A percentile compares a stretch with the other conserved stretches of the same genome.
Evolutionary conservation across 2,329 filamentous ascomycete genomes (phyloP).

Genomic region (Teratosphaeria viscida): DNA sequence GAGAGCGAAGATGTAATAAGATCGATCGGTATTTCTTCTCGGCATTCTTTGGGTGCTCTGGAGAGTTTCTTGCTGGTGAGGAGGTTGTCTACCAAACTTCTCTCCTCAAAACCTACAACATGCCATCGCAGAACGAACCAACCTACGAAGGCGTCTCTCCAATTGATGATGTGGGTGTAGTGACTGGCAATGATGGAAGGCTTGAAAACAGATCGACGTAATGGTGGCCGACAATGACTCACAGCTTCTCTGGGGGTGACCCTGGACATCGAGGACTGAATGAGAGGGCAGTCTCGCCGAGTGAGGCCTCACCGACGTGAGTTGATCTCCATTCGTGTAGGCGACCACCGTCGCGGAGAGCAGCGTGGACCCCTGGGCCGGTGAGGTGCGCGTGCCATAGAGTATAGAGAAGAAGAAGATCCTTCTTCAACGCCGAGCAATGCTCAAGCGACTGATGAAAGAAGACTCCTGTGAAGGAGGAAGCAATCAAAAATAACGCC

Average conservation of each 20-base stretch:
- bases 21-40: slow-evolving; percentile 1
- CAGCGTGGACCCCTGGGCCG: too few species aligned
- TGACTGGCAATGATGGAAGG: background rate
- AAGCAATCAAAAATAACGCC: slow-evolving; percentile 4
- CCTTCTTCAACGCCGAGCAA: background rate
- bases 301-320: background rate
- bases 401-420: background rate
- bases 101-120: too few species aligned
- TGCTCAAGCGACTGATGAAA: slow-evolving; percentile 2
- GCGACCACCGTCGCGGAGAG: too few species aligned
- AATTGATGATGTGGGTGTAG: background rate
- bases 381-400: too few species aligned
- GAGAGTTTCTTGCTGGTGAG: too few species aligned
- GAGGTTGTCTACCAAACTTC: too few species aligned
- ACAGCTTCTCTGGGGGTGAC: too few species aligned
- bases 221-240: too few species aligned
- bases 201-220: background rate
- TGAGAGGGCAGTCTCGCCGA: too few species aligned
- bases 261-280: too few species aligned
- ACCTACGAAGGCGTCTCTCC: too few species aligned
- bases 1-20: slow-evolving; percentile 9
- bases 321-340: background rate
- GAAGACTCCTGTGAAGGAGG: background rate
- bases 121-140: too few species aligned
- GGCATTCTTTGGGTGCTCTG: background rate